A percentile compares a stretch with the other conserved stretches of the same genome.
These are phyloP conservation scores for Paraphaeosphaeria minitans DNA, from an alignment of 2,329 filamentous ascomycete genomes.

Conservation along the genomic window DNA sequence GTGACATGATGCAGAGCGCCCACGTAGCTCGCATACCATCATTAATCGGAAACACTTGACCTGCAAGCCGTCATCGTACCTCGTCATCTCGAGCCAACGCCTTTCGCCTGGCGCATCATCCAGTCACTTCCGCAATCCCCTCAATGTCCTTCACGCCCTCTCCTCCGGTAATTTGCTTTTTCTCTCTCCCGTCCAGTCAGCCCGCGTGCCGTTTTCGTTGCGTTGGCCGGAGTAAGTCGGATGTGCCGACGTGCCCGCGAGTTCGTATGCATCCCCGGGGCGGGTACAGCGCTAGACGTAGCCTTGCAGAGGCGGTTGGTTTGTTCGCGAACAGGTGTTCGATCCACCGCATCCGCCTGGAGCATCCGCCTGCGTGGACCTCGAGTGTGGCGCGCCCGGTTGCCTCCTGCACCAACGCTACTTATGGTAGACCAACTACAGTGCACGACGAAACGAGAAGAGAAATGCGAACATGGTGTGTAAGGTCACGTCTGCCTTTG, in stretches of 20 bases:
- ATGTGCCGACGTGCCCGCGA: background rate
- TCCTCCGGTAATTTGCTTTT: background rate
- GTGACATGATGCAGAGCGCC: background rate
- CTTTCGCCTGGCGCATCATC: slow-evolving; percentile 1
- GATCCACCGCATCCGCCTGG: slow-evolving; percentile 1
- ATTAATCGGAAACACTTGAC: background rate
- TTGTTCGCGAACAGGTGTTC: slow-evolving; percentile 12
- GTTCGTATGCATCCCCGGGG: background rate
- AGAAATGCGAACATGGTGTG: background rate
- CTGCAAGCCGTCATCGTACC: background rate
- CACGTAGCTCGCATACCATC: background rate
- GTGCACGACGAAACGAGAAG: background rate
- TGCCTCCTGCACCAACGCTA: background rate
- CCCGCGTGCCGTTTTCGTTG: background rate
- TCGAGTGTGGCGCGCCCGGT: background rate
- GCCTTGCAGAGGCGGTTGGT: background rate
- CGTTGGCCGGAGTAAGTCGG: slow-evolving; percentile 4
- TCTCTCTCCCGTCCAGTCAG: background rate
- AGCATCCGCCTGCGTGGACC: background rate
- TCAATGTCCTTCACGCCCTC: background rate
- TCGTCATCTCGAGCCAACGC: background rate
- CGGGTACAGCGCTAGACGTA: background rate
- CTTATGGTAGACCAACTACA: background rate
- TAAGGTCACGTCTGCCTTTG: background rate
- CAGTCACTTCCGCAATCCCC: slow-evolving; percentile 7